These are phyloP conservation scores for Debaryomyces castellii DNA, from an alignment of 805 yeast genomes.

Conservation along the genomic window DNA sequence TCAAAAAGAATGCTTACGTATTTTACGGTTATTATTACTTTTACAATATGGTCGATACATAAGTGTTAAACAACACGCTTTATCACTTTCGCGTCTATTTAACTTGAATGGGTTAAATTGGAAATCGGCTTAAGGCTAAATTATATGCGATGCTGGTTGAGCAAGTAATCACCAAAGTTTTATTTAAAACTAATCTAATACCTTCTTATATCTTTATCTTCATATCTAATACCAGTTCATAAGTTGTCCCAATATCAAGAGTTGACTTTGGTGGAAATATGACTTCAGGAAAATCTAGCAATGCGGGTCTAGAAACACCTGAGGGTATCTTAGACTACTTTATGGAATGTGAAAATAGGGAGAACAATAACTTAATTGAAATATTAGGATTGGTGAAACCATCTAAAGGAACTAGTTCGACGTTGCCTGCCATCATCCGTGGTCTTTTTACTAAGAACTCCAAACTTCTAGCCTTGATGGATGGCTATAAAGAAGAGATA, in stretches of 20 bases:
- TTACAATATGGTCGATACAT: neutral
- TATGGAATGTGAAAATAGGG: constrained; percentile 24
- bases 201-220: neutral
- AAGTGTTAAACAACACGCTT: neutral
- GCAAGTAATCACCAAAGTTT: neutral
- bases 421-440: constrained; percentile 32
- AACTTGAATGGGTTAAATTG: constrained; percentile 1
- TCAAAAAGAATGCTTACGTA: neutral
- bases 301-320: neutral
- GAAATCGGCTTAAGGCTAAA: neutral
- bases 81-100: constrained; percentile 2
- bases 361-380: constrained; percentile 35
- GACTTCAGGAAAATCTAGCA: neutral
- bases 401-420: constrained; percentile 19
- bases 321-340: constrained; percentile 8
- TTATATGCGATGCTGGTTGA: constrained; percentile 1
- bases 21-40: neutral
- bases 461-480: constrained; percentile 22
- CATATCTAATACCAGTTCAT: neutral
- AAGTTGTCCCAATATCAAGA: neutral
- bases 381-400: constrained; percentile 35
- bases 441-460: constrained; percentile 41
- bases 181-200: neutral
- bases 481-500: constrained; percentile 12
- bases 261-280: neutral